phyloP scores from a whole-genome alignment of 2,329 filamentous ascomycete genomes.

The Alternaria angustiovoidea region DNA sequence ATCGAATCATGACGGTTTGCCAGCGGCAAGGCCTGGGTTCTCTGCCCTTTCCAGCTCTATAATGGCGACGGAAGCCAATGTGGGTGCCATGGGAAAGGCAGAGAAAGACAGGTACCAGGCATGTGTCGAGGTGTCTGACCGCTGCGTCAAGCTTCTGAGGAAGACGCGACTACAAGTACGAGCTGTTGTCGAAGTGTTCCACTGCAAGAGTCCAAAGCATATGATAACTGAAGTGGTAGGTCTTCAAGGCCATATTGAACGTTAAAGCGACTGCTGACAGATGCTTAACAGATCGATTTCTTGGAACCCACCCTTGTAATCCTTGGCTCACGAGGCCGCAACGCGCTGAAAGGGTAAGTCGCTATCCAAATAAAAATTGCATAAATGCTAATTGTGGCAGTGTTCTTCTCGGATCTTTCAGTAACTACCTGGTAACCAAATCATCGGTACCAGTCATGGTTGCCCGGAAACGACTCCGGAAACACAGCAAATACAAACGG shows the following conservation, averaged over 20 bases:
- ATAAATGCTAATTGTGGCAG: constrained; percentile 57
- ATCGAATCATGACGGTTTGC: constrained; percentile 51
- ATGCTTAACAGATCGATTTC: constrained; percentile 73
- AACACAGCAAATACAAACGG: constrained; percentile 82
- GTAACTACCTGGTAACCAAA: constrained; percentile 96
- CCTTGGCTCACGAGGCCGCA: constrained; percentile 88
- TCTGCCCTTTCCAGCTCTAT: constrained; percentile 47
- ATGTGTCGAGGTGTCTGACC: constrained; percentile 82
- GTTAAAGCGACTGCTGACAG: constrained; percentile 34
- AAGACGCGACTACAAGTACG: constrained; percentile 93
- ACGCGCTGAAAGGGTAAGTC: constrained; percentile 88
- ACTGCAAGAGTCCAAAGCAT: constrained; percentile 97
- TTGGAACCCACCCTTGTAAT: constrained; percentile 92
- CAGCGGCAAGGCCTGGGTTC: constrained; percentile 37
- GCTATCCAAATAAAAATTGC: constrained; percentile 5
- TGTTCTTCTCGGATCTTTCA: constrained; percentile 94
- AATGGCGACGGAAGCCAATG: constrained; percentile 46
- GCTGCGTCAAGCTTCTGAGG: constrained; percentile 82
- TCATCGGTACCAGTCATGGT: constrained; percentile 98
- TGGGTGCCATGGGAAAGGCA: constrained; percentile 57
- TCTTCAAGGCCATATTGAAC: constrained; percentile 28
- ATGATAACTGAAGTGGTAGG: constrained; percentile 88
- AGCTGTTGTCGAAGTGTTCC: constrained; percentile 93
- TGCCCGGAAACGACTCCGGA: constrained; percentile 85
- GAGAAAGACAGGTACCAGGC: constrained; percentile 84